A percentile compares a stretch with the other conserved stretches of the same genome.
phyloP scores from a whole-genome alignment of 371 early-diverging fungal genomes.

The Zopfochytrium polystomum region DNA sequence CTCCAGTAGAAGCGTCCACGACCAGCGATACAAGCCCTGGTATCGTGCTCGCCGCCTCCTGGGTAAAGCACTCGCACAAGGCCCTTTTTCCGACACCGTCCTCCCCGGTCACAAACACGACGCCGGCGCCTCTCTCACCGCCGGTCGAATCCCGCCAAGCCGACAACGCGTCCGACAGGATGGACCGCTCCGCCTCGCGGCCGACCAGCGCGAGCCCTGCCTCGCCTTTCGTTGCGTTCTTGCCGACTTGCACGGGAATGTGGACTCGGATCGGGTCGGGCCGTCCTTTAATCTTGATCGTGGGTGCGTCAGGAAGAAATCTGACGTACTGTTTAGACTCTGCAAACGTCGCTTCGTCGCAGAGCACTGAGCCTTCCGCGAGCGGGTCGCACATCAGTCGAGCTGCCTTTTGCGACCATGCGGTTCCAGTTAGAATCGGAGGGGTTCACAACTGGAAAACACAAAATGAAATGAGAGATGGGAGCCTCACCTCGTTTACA shows the following conservation, averaged over 20 bases:
- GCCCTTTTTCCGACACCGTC: too few relatives aligned
- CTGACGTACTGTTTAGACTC: constrained; percentile 4
- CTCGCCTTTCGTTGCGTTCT: not conserved
- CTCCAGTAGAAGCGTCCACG: too few relatives aligned
- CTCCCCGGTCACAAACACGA: too few relatives aligned
- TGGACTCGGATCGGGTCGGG: constrained; percentile 6
- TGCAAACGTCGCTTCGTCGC: constrained; percentile 4
- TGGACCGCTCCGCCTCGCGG: too few relatives aligned
- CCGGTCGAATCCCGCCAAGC: too few relatives aligned
- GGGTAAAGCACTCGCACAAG: too few relatives aligned
- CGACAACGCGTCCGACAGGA: too few relatives aligned
- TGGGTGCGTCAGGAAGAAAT: constrained; percentile 1
- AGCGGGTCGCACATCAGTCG: constrained; percentile 14
- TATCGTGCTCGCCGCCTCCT: too few relatives aligned
- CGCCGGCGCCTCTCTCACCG: too few relatives aligned
- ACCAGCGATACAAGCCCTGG: too few relatives aligned
- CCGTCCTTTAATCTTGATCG: constrained; percentile 14
- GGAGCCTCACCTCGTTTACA: constrained; percentile 15
- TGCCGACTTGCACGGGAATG: constrained; percentile 6
- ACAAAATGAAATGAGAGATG: not conserved
- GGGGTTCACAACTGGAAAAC: not conserved
- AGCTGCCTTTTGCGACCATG: constrained; percentile 9
- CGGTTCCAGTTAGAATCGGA: too few relatives aligned
- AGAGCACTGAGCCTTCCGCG: constrained; percentile 13
- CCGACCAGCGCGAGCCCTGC: too few relatives aligned